phyloP scores from a whole-genome alignment of 1,284 basidiomycete species.

The Cryptococcus sp. region DNA sequence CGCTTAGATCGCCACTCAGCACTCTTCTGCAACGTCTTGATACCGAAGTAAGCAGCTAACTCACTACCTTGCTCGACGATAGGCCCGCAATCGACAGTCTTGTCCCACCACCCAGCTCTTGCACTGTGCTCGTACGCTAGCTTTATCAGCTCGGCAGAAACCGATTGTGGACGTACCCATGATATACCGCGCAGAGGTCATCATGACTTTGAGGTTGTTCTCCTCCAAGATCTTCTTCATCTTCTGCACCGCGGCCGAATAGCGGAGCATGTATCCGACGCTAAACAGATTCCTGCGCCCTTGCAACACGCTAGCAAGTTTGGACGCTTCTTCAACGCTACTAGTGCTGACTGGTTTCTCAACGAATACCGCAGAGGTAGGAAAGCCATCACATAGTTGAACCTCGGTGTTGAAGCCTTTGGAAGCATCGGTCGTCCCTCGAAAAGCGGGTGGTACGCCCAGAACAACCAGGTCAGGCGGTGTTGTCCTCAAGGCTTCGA shows the following conservation, averaged over 20 bases:
- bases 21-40: too few species aligned
- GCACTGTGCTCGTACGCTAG: conserved; percentile 22
- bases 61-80: conserved; percentile 72
- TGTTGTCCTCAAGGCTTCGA: background rate
- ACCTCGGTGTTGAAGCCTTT: conserved; percentile 72
- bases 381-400: conserved; percentile 81
- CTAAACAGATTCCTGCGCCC: conserved; percentile 68
- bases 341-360: conserved; percentile 63
- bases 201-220: conserved; percentile 88
- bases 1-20: conserved; percentile 54
- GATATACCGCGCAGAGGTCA: conserved; percentile 84
- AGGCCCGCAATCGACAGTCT: conserved; percentile 69
- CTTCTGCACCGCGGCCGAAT: conserved; percentile 85
- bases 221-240: conserved; percentile 92
- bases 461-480: conserved; percentile 62
- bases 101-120: conserved; percentile 78
- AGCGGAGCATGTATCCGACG: conserved; percentile 84
- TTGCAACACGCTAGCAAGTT: conserved; percentile 66
- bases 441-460: conserved; percentile 86
- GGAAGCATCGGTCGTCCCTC: conserved; percentile 67
- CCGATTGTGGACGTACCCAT: conserved; percentile 16
- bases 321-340: conserved; percentile 48
- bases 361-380: conserved; percentile 78
- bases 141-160: background rate
- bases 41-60: background rate